Evolutionary conservation across 2,329 filamentous ascomycete species (phyloP).

Genomic region (Colletotrichum plurivorum): DNA sequence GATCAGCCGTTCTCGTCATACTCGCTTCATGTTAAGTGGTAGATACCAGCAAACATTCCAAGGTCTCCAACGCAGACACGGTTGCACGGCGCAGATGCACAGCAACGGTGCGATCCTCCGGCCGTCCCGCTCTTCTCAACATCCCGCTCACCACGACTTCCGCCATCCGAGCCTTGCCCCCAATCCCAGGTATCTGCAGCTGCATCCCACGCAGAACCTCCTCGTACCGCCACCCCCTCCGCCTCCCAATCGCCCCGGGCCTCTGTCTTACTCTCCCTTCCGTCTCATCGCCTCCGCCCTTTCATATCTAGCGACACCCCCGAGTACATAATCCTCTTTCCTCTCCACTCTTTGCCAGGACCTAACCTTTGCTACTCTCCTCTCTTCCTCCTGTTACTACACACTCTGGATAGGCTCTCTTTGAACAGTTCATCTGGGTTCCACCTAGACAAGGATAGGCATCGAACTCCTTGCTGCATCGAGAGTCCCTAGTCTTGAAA

Average conservation of each 20-base stretch:
- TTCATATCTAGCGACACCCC: constrained; percentile 21
- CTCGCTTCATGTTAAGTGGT: background rate
- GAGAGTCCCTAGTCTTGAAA: constrained; percentile 34
- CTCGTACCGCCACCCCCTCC: constrained; percentile 27
- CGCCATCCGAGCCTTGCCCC: constrained; percentile 14
- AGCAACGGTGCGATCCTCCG: constrained; percentile 10
- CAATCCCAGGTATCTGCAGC: constrained; percentile 22
- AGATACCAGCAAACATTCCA: constrained; percentile 4
- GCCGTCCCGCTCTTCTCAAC: constrained; percentile 19
- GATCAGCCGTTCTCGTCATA: constrained; percentile 17
- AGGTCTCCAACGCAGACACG: background rate
- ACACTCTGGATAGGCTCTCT: constrained; percentile 38
- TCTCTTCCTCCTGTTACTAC: constrained; percentile 16
- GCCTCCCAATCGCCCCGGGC: constrained; percentile 20
- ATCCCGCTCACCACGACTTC: constrained; percentile 14
- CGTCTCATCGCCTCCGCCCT: constrained; percentile 12
- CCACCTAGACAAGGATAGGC: constrained; percentile 34
- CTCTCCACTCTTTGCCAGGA: constrained; percentile 20
- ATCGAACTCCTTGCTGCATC: constrained; percentile 33
- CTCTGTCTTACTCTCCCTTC: constrained; percentile 36
- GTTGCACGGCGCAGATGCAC: background rate
- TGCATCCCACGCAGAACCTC: constrained; percentile 32
- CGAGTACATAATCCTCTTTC: constrained; percentile 38
- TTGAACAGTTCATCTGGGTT: constrained; percentile 27
- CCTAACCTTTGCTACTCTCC: constrained; percentile 6